phyloP scores from a whole-genome alignment of 2,329 filamentous ascomycete species.

The Atkinsonella hypoxylon region DNA sequence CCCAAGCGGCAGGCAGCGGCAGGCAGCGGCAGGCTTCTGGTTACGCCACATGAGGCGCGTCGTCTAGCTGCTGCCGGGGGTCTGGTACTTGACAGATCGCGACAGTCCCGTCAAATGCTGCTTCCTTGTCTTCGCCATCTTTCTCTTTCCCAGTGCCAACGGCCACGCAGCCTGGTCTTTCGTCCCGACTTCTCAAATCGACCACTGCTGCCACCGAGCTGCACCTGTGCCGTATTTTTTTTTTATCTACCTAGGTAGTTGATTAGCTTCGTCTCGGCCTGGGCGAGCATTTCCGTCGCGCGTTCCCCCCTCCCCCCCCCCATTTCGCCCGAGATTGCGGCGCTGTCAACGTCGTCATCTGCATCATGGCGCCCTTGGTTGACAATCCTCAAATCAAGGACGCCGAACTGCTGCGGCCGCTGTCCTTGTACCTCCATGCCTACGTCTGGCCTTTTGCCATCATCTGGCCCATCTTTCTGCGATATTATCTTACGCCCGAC shows the following conservation, averaged over 20 bases:
- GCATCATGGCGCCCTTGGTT: constrained; percentile 65
- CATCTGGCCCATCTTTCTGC: constrained; percentile 83
- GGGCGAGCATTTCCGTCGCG: neutral
- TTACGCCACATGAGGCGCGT: neutral
- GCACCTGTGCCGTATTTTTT: neutral
- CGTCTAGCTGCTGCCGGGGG: too few species aligned
- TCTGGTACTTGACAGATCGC: constrained; percentile 10
- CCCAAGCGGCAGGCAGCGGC: too few species aligned
- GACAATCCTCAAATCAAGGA: constrained; percentile 82
- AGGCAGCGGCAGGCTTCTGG: too few species aligned
- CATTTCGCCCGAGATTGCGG: constrained; percentile 1
- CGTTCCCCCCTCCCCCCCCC: too few species aligned
- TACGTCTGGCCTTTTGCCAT: constrained; percentile 92
- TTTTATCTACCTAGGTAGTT: neutral
- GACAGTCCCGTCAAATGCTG: constrained; percentile 1
- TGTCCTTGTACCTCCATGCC: constrained; percentile 67
- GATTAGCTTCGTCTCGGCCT: neutral
- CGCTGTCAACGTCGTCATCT: constrained; percentile 3
- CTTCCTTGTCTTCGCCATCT: neutral
- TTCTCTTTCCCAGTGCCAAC: constrained; percentile 1
- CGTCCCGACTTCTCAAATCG: neutral
- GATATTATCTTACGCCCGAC: constrained; percentile 71
- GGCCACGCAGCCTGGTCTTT: constrained; percentile 2
- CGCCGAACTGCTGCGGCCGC: constrained; percentile 78
- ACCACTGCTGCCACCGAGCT: neutral